These are phyloP conservation scores for Adansonia digitata DNA, from an alignment of 345 rosid species.

Conservation along the genomic window DNA sequence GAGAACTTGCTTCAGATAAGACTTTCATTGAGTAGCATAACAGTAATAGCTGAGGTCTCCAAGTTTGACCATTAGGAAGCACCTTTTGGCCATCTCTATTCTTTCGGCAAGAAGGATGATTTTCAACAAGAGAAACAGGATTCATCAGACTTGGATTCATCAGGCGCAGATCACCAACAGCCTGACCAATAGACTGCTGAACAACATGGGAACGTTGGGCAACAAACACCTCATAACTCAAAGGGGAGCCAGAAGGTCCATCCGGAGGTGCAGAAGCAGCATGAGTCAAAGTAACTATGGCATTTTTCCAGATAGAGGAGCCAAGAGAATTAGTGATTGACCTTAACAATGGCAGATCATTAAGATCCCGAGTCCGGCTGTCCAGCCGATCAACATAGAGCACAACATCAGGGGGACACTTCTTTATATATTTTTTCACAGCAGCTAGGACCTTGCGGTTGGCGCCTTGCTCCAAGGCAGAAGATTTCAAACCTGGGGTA, in stretches of 20 bases:
- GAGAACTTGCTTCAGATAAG: conserved; percentile 71
- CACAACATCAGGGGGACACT: conserved; percentile 75
- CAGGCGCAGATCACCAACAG: conserved; percentile 82
- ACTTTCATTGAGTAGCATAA: conserved; percentile 81
- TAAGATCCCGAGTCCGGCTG: conserved; percentile 75
- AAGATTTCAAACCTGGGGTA: conserved; percentile 76
- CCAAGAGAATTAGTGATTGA: conserved; percentile 66
- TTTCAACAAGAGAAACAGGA: conserved; percentile 89
- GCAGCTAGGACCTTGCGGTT: conserved; percentile 63
- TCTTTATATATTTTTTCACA: conserved; percentile 58
- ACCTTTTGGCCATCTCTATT: conserved; percentile 85
- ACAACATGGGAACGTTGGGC: conserved; percentile 89
- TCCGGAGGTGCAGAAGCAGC: conserved; percentile 98
- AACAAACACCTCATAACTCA: conserved; percentile 85
- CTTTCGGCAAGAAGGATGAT: conserved; percentile 79
- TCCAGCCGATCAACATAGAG: conserved; percentile 88
- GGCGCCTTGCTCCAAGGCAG: conserved; percentile 71
- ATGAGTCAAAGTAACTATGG: conserved; percentile 84
- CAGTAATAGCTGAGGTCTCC: conserved; percentile 80
- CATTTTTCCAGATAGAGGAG: conserved; percentile 80
- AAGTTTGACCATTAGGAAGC: conserved; percentile 85
- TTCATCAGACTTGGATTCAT: conserved; percentile 90
- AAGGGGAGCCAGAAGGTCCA: conserved; percentile 82
- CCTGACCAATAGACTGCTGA: conserved; percentile 91
- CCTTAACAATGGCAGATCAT: conserved; percentile 72